Evolutionary conservation across 2,329 filamentous ascomycete genomes (phyloP).

Genomic region (Hirsutella minnesotensis): DNA sequence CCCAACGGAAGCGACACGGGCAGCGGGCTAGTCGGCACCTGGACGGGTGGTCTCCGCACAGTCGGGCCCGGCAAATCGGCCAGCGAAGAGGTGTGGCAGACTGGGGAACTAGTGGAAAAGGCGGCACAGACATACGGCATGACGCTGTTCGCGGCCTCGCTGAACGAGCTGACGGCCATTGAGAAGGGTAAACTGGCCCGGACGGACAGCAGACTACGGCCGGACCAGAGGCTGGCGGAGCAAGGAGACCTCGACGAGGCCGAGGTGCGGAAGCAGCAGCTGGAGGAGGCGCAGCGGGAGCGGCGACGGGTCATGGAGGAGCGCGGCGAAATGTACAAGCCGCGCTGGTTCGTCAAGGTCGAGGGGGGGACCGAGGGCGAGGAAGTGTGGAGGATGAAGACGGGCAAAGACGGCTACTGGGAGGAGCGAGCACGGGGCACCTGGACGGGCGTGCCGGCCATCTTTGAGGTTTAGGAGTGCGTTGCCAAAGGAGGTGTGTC

Average conservation of each 20-base stretch:
- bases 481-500: background rate
- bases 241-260: constrained; percentile 71
- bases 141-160: constrained; percentile 69
- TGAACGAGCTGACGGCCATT: constrained; percentile 79
- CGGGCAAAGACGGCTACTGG: constrained; percentile 86
- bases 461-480: constrained; percentile 26
- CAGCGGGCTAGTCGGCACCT: constrained; percentile 65
- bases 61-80: constrained; percentile 49
- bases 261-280: constrained; percentile 66
- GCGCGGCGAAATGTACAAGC: constrained; percentile 57
- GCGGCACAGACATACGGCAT: constrained; percentile 74
- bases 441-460: constrained; percentile 48
- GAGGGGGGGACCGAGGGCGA: constrained; percentile 46
- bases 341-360: constrained; percentile 75
- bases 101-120: constrained; percentile 66
- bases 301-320: constrained; percentile 67
- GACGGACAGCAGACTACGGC: constrained; percentile 74
- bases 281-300: constrained; percentile 77
- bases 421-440: constrained; percentile 60
- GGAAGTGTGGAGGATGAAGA: constrained; percentile 64
- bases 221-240: constrained; percentile 80
- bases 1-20: constrained; percentile 53
- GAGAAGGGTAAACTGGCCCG: constrained; percentile 64
- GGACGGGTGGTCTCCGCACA: constrained; percentile 64
- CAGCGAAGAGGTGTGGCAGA: constrained; percentile 65